phyloP scores from a whole-genome alignment of 148 eudicot genomes.

The Salicornia ramosissima region DNA sequence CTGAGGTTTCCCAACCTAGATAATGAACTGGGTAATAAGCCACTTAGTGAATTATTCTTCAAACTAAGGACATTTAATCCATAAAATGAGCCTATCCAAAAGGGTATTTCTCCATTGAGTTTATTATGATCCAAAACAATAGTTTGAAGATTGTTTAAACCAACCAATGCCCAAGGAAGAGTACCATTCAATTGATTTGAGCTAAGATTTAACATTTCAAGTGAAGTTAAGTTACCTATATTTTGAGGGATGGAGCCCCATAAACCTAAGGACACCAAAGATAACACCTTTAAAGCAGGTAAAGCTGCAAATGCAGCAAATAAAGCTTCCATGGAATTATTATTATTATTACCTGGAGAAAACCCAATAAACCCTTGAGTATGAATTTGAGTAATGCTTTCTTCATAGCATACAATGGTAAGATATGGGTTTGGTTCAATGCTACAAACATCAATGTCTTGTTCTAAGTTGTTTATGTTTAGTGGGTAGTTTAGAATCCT shows the following conservation, averaged over 20 bases:
- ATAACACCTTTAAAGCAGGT: constrained; percentile 58
- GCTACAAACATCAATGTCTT: constrained; percentile 47
- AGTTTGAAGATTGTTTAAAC: constrained; percentile 52
- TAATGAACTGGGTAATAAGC: constrained; percentile 46
- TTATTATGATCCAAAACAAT: constrained; percentile 60
- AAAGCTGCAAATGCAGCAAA: constrained; percentile 46
- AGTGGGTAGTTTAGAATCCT: constrained; percentile 47
- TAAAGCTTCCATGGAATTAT: constrained; percentile 42
- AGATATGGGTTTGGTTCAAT: constrained; percentile 43
- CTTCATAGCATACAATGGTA: constrained; percentile 56
- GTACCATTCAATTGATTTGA: constrained; percentile 59
- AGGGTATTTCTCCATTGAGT: constrained; percentile 52
- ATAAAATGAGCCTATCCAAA: constrained; percentile 38
- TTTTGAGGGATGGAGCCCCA: constrained; percentile 57
- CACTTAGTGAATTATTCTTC: constrained; percentile 62
- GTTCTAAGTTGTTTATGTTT: constrained; percentile 34
- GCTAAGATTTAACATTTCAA: constrained; percentile 71
- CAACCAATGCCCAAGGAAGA: constrained; percentile 46
- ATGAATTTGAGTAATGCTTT: constrained; percentile 64
- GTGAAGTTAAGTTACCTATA: constrained; percentile 43
- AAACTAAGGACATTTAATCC: constrained; percentile 56
- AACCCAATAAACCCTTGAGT: constrained; percentile 36
- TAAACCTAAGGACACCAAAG: constrained; percentile 60
- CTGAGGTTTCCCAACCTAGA: constrained; percentile 39
- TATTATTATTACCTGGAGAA: constrained; percentile 19